These are phyloP conservation scores for Aspergillus avenaceus DNA, from an alignment of 495 filamentous ascomycete species.

Conservation along the genomic window DNA sequence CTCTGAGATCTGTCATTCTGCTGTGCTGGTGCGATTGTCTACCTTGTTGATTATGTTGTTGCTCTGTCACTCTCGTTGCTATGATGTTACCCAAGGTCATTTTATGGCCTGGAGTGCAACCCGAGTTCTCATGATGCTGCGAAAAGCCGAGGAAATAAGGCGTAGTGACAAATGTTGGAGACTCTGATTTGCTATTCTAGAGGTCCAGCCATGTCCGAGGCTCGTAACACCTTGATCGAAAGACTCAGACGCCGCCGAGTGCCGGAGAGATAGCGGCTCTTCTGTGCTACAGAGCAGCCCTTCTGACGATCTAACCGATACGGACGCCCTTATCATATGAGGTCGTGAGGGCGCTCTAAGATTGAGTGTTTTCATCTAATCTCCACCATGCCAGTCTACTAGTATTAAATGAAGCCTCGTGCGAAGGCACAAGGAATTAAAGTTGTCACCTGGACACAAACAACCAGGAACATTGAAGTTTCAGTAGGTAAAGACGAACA, in stretches of 20 bases:
- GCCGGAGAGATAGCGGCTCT: not conserved
- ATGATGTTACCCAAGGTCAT: slow-evolving; percentile 15
- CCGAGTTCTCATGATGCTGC: slow-evolving; percentile 15
- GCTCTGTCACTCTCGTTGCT: not conserved
- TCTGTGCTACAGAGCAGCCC: not conserved
- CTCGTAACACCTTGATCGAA: not conserved
- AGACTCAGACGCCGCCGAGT: too few species aligned
- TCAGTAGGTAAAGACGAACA: slow-evolving; percentile 1
- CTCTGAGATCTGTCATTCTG: not conserved
- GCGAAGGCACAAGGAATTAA: not conserved
- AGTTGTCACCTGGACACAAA: slow-evolving; percentile 10
- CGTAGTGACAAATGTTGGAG: not conserved
- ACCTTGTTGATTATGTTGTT: not conserved
- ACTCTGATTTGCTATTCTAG: not conserved
- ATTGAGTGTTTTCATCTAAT: not conserved
- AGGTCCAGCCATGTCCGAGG: not conserved
- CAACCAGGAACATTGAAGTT: slow-evolving; percentile 1
- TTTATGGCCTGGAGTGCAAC: slow-evolving; percentile 12
- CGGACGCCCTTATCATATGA: not conserved
- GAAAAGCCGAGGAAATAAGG: not conserved
- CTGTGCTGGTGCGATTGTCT: not conserved
- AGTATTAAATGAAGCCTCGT: not conserved
- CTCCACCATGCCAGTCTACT: not conserved
- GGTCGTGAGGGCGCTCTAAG: not conserved
- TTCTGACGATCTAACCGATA: not conserved